These are phyloP conservation scores for Pholiota conissans DNA, from an alignment of 768 basidiomycete species.

Conservation along the genomic window DNA sequence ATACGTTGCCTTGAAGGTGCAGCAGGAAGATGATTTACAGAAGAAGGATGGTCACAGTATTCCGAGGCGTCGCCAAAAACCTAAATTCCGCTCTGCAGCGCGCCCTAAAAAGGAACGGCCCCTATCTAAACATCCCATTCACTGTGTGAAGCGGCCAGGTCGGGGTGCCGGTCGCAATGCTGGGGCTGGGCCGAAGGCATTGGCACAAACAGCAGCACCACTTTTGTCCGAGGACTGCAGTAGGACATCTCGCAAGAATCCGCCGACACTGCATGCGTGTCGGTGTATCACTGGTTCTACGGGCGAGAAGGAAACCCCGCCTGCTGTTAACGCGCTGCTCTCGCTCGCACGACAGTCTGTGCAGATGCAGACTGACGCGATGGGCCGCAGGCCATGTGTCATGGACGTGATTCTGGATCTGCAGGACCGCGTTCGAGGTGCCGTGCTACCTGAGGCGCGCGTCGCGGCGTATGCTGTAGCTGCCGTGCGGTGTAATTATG, in stretches of 20 bases:
- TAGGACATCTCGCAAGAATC: neutral
- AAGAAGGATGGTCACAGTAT: neutral
- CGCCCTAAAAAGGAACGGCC: slow-evolving; percentile 1
- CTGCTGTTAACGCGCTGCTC: neutral
- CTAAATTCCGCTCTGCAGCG: slow-evolving; percentile 4
- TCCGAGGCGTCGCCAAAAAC: slow-evolving; percentile 13
- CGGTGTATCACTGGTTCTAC: neutral
- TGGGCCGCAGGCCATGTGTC: slow-evolving; percentile 34
- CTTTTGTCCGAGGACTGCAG: neutral
- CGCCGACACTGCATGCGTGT: neutral
- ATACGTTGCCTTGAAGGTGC: slow-evolving; percentile 6
- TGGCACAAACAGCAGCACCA: neutral
- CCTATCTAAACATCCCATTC: slow-evolving; percentile 10
- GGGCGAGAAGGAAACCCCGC: neutral
- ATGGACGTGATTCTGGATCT: slow-evolving; percentile 52
- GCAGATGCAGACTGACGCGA: slow-evolving; percentile 24
- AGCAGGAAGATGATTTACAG: neutral
- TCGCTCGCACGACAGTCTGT: slow-evolving; percentile 9
- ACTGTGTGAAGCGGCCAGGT: slow-evolving; percentile 2
- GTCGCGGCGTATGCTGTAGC: slow-evolving; percentile 2
- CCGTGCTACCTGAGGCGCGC: slow-evolving; percentile 20
- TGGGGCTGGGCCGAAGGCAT: neutral
- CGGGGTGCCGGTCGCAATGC: neutral
- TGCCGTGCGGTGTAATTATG: neutral
- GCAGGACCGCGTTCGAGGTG: slow-evolving; percentile 27